These are phyloP conservation scores for Asterochloris sp. DNA, from an alignment of 139 green algal species.

Conservation along the genomic window DNA sequence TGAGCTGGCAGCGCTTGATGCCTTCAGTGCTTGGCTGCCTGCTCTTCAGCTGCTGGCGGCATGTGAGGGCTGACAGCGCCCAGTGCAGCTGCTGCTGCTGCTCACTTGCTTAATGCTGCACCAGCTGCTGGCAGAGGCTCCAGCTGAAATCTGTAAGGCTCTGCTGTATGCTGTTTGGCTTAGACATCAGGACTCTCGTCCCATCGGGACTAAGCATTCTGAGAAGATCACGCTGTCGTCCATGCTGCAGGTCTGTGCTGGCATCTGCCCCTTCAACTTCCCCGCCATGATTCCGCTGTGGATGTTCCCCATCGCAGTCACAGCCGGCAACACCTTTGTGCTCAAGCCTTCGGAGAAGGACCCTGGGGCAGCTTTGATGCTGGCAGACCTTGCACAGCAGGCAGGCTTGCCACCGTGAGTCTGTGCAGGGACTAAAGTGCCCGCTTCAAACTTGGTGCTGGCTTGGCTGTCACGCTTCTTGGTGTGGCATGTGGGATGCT, in stretches of 20 bases:
- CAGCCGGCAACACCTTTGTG: constrained; percentile 82
- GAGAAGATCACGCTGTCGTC: not conserved
- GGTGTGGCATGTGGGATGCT: not conserved
- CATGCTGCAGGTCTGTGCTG: constrained; percentile 55
- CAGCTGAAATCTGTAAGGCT: too few relatives aligned
- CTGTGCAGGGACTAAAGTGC: not conserved
- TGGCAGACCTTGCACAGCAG: constrained; percentile 78
- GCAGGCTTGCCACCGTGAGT: constrained; percentile 73
- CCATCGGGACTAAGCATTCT: too few relatives aligned
- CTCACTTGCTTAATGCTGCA: too few relatives aligned
- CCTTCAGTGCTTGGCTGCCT: constrained; percentile 87
- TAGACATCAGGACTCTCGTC: too few relatives aligned
- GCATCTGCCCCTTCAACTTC: constrained; percentile 99
- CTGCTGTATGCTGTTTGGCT: too few relatives aligned
- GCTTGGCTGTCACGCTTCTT: not conserved
- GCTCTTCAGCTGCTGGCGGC: not conserved
- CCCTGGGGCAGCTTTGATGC: constrained; percentile 75
- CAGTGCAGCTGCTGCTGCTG: not conserved
- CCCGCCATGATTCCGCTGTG: constrained; percentile 79
- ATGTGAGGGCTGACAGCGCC: not conserved
- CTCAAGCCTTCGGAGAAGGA: constrained; percentile 87
- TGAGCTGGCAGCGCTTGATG: constrained; percentile 70
- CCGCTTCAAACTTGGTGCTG: not conserved
- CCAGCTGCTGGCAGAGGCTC: too few relatives aligned
- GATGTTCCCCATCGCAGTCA: constrained; percentile 85